phyloP scores from a whole-genome alignment of 768 basidiomycete species.

The Auriscalpium microsporum region DNA sequence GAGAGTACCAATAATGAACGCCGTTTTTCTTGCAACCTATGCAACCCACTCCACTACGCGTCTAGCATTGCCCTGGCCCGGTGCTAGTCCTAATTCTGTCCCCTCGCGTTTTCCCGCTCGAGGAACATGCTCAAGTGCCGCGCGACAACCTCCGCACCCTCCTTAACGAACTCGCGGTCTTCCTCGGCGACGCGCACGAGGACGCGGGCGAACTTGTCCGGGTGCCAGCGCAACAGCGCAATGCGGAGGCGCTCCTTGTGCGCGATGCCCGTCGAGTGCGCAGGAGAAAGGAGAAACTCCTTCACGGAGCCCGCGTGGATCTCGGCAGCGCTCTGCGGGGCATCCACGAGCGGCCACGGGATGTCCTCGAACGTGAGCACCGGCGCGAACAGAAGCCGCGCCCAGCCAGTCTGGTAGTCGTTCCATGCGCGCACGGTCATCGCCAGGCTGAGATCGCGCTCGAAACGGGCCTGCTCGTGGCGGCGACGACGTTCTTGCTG shows the following conservation, averaged over 20 bases:
- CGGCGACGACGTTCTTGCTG: slow-evolving; percentile 32
- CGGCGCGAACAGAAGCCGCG: slow-evolving; percentile 40
- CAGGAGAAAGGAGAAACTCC: slow-evolving; percentile 52
- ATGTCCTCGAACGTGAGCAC: slow-evolving; percentile 49
- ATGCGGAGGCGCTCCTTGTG: slow-evolving; percentile 58
- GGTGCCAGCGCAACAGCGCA: slow-evolving; percentile 74
- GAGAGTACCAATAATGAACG: too few species aligned
- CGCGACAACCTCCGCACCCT: slow-evolving; percentile 56
- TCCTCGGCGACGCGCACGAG: slow-evolving; percentile 41
- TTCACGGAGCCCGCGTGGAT: slow-evolving; percentile 44
- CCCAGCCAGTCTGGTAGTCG: slow-evolving; percentile 33
- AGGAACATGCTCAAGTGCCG: slow-evolving; percentile 27
- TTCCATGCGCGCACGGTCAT: slow-evolving; percentile 27
- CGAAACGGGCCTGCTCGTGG: slow-evolving; percentile 34
- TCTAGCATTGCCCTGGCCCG: not conserved
- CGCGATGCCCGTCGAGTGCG: slow-evolving; percentile 49
- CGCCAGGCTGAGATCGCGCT: slow-evolving; percentile 32
- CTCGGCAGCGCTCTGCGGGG: slow-evolving; percentile 36
- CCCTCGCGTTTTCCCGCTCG: slow-evolving; percentile 4
- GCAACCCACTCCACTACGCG: not conserved
- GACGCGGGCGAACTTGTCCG: slow-evolving; percentile 61
- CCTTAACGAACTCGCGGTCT: slow-evolving; percentile 48
- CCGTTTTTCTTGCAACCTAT: not conserved
- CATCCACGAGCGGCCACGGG: slow-evolving; percentile 58
- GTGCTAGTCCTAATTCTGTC: not conserved